These are phyloP conservation scores for Calonectria honghensis DNA, from an alignment of 2,329 filamentous ascomycete genomes.

Conservation along the genomic window DNA sequence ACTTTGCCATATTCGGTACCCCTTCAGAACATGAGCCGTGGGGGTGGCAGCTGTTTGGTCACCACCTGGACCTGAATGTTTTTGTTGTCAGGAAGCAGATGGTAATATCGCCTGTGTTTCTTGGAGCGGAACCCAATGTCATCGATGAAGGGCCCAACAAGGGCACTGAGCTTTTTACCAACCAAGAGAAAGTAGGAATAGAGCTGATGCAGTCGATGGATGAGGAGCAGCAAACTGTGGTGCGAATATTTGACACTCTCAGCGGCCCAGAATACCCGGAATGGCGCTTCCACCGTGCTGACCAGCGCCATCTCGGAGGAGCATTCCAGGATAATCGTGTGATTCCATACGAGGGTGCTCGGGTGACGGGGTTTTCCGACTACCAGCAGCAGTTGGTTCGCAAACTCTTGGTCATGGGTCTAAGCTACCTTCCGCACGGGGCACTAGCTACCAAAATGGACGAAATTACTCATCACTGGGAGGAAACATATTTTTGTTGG, in stretches of 20 bases:
- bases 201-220: slow-evolving; percentile 5
- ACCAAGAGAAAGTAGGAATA: neutral
- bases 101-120: slow-evolving; percentile 8
- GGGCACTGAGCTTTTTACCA: slow-evolving; percentile 16
- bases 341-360: neutral
- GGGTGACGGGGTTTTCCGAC: neutral
- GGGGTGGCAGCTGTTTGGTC: slow-evolving; percentile 15
- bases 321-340: slow-evolving; percentile 5
- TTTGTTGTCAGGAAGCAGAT: slow-evolving; percentile 3
- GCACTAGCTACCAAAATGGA: neutral
- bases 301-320: slow-evolving; percentile 3
- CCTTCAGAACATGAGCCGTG: slow-evolving; percentile 7
- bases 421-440: neutral
- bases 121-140: slow-evolving; percentile 10
- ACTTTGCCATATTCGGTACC: neutral
- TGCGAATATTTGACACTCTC: neutral
- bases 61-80: slow-evolving; percentile 9
- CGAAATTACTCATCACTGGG: neutral
- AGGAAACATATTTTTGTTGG: slow-evolving; percentile 11
- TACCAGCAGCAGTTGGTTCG: neutral
- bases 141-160: slow-evolving; percentile 17
- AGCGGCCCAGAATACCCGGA: slow-evolving; percentile 5
- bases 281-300: slow-evolving; percentile 14
- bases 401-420: neutral
- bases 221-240: neutral